phyloP scores from a whole-genome alignment of 2,329 filamentous ascomycete genomes.

The Massarina eburnea region DNA sequence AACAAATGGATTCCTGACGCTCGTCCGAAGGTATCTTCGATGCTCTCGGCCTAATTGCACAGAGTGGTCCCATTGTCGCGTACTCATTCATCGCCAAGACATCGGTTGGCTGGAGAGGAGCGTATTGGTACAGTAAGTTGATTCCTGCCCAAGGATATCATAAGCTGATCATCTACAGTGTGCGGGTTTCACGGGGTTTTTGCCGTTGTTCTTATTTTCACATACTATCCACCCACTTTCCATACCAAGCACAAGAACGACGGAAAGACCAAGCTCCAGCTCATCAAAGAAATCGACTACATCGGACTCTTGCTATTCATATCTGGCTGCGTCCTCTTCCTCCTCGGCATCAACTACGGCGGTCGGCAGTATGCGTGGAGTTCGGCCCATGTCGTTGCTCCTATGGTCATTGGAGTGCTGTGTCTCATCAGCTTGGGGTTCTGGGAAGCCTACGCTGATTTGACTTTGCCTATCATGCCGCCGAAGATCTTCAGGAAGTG shows the following conservation, averaged over 20 bases:
- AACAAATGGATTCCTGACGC: no score
- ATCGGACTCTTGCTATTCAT: conserved; percentile 54
- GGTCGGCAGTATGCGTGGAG: conserved; percentile 59
- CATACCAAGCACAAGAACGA: conserved; percentile 30
- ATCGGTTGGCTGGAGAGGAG: conserved; percentile 28
- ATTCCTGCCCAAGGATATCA: conserved; percentile 5
- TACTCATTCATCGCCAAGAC: conserved; percentile 37
- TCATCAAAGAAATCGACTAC: conserved; percentile 52
- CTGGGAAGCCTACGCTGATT: conserved; percentile 9
- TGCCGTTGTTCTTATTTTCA: conserved; percentile 32
- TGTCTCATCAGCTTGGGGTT: conserved; percentile 52
- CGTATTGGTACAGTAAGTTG: conserved; percentile 37
- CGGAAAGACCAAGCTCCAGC: conserved; percentile 22
- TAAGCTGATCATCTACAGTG: conserved; percentile 3
- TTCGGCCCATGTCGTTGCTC: conserved; percentile 53
- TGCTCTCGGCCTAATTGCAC: no score
- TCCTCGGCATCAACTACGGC: conserved; percentile 12
- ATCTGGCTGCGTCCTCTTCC: conserved; percentile 13
- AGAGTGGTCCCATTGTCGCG: no score
- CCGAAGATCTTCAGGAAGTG: conserved; percentile 10
- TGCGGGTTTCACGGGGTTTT: conserved; percentile 14
- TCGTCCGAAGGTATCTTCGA: no score
- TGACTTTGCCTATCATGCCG: conserved; percentile 9
- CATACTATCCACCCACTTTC: conserved; percentile 28
- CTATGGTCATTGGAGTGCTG: conserved; percentile 54